A percentile compares a stretch with the other conserved stretches of the same genome.
Evolutionary conservation across 148 eudicot genomes (phyloP).

Genomic region (Fagopyrum homotropicum): DNA sequence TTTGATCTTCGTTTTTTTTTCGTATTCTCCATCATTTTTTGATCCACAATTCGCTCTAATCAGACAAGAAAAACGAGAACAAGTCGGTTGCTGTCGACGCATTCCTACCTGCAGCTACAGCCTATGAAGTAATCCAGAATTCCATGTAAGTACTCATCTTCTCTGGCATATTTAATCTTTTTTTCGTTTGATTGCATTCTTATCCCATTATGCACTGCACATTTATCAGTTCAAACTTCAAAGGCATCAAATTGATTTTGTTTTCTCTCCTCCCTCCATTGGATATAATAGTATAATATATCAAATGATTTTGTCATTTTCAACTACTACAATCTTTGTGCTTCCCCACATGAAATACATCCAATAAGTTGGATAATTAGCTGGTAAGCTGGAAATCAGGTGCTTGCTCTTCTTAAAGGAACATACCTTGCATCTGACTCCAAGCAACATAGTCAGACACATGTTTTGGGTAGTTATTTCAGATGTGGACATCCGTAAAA

Average conservation of each 20-base stretch:
- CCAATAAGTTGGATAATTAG: background rate
- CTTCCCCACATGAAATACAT: background rate
- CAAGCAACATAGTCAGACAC: background rate
- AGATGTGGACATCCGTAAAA: too few relatives aligned
- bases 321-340: background rate
- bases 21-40: background rate
- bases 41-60: background rate
- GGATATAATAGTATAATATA: background rate
- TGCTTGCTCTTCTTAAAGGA: background rate
- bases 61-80: constrained; percentile 65
- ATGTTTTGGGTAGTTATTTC: too few relatives aligned
- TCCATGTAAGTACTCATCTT: constrained; percentile 38
- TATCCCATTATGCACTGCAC: background rate
- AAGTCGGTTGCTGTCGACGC: constrained; percentile 56
- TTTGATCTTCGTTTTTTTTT: background rate
- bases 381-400: background rate
- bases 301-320: background rate
- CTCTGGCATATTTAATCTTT: background rate
- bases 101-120: constrained; percentile 46
- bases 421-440: background rate
- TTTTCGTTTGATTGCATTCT: background rate
- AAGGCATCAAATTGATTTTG: background rate
- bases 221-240: constrained; percentile 1
- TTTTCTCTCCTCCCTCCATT: background rate
- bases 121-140: constrained; percentile 38